A percentile compares a stretch with the other conserved stretches of the same genome.
These are phyloP conservation scores for Stellera chamaejasme DNA, from an alignment of 345 rosid genomes.

Conservation along the genomic window DNA sequence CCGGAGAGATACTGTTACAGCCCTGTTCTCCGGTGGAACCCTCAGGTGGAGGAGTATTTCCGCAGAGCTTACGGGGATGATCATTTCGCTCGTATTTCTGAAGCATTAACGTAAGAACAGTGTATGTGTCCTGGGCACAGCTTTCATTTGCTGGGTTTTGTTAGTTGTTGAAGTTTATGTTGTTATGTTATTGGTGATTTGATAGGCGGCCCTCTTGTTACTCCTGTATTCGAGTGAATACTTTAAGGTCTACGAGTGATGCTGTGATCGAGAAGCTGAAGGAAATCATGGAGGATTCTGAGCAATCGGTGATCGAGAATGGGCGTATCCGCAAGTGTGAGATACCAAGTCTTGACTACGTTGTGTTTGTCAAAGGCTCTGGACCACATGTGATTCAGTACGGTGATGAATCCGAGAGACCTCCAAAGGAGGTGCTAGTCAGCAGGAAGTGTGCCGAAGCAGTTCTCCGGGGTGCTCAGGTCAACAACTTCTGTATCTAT, in stretches of 20 bases:
- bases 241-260: constrained; percentile 57
- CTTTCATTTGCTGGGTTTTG: background rate
- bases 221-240: constrained; percentile 86
- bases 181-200: background rate
- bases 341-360: constrained; percentile 78
- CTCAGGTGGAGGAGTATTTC: constrained; percentile 80
- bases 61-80: constrained; percentile 65
- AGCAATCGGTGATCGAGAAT: constrained; percentile 14
- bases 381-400: constrained; percentile 78
- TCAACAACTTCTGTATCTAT: constrained; percentile 10
- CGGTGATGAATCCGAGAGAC: constrained; percentile 32
- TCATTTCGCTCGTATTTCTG: constrained; percentile 69
- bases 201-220: constrained; percentile 76
- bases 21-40: constrained; percentile 71
- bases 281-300: constrained; percentile 25
- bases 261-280: constrained; percentile 60
- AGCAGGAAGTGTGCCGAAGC: constrained; percentile 99
- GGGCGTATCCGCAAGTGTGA: constrained; percentile 43
- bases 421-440: constrained; percentile 89
- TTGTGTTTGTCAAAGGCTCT: constrained; percentile 75
- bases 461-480: constrained; percentile 99
- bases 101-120: constrained; percentile 54
- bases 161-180: background rate
- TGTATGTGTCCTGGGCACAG: too few relatives aligned
- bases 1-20: constrained; percentile 69